These are phyloP conservation scores for Claviceps sp. DNA, from an alignment of 2,329 filamentous ascomycete species.

Conservation along the genomic window DNA sequence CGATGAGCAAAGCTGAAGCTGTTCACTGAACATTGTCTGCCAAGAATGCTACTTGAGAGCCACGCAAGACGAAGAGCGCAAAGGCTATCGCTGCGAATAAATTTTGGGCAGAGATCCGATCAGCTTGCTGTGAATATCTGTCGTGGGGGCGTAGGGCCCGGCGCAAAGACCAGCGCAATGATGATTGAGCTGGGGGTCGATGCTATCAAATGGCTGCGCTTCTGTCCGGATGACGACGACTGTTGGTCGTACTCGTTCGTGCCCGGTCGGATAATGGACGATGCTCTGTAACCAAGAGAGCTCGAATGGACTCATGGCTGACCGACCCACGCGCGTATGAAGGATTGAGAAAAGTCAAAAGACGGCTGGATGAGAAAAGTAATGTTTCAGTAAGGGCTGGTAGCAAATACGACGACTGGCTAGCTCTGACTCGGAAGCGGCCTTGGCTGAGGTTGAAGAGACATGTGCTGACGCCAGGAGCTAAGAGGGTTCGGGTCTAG, in stretches of 20 bases:
- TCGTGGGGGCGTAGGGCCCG: background rate
- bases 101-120: background rate
- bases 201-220: background rate
- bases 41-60: background rate
- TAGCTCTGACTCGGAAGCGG: background rate
- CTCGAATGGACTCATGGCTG: background rate
- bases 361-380: background rate
- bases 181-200: background rate
- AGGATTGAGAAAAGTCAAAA: background rate
- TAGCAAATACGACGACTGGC: background rate
- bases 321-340: background rate
- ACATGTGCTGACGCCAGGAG: background rate
- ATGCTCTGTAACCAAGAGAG: background rate
- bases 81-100: background rate
- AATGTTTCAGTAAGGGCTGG: background rate
- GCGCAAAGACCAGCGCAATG: background rate
- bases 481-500: background rate
- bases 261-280: background rate
- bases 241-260: background rate
- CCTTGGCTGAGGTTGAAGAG: background rate
- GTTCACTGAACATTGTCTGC: background rate
- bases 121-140: background rate
- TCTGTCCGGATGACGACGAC: background rate
- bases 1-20: background rate
- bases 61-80: background rate